Percentiles rank a stretch among this genome's conserved stretches.
These are phyloP conservation scores for Ustilago loliicola DNA, from an alignment of 1,284 basidiomycete species.

Conservation along the genomic window DNA sequence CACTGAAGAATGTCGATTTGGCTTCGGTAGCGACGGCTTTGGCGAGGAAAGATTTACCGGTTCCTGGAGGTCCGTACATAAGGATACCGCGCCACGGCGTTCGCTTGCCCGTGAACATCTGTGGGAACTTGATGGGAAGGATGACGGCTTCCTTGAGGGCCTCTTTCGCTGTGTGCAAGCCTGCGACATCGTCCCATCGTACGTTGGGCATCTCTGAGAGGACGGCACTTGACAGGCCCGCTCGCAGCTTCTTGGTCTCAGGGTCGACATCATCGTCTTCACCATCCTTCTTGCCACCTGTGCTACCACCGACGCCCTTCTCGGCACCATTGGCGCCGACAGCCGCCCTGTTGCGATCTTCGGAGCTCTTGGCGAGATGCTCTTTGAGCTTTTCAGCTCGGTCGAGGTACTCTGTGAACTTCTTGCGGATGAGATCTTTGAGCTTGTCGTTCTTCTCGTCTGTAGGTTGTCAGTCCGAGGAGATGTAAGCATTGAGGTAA, in stretches of 20 bases:
- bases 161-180: slow-evolving; percentile 93
- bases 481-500: neutral
- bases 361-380: slow-evolving; percentile 72
- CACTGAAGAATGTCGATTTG: slow-evolving; percentile 96
- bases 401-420: slow-evolving; percentile 91
- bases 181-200: slow-evolving; percentile 97
- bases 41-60: slow-evolving; percentile 82
- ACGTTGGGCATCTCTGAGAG: slow-evolving; percentile 95
- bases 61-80: slow-evolving; percentile 81
- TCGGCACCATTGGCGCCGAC: slow-evolving; percentile 81
- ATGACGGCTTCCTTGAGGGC: slow-evolving; percentile 98
- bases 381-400: slow-evolving; percentile 93
- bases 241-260: slow-evolving; percentile 93
- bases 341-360: slow-evolving; percentile 82
- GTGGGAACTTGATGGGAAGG: slow-evolving; percentile 97
- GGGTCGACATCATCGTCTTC: slow-evolving; percentile 84
- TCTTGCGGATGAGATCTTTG: slow-evolving; percentile 86
- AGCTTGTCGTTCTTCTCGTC: slow-evolving; percentile 97
- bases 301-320: slow-evolving; percentile 76
- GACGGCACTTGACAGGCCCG: slow-evolving; percentile 87
- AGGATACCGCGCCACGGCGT: slow-evolving; percentile 97
- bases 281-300: slow-evolving; percentile 79
- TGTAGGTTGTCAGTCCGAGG: slow-evolving; percentile 67
- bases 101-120: slow-evolving; percentile 96
- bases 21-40: slow-evolving; percentile 99